Conservation (phyloP, 2,329 filamentous ascomycete genomes). For the Pochonia chlamydosporia region DNA sequence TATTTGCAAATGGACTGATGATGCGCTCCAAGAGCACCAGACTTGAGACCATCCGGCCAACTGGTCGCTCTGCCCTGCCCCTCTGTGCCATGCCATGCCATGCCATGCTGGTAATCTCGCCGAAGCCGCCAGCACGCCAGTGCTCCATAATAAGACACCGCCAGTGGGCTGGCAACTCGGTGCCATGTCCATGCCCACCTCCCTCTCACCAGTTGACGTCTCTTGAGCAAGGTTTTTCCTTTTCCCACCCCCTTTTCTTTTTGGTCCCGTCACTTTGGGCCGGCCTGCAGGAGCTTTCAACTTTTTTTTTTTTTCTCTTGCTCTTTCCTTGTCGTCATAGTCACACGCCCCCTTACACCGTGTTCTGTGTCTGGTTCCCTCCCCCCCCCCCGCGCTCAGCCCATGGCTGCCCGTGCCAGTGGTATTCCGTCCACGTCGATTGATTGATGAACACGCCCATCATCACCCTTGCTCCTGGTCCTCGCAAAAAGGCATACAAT, state of each 20-base stretch:
- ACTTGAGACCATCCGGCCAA: too few relatives aligned
- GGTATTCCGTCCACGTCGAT: conserved; percentile 14
- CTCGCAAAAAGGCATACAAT: conserved; percentile 5
- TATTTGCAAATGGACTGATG: too few relatives aligned
- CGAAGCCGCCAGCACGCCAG: neutral
- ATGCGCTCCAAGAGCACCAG: neutral
- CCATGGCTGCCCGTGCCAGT: neutral
- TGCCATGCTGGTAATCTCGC: neutral
- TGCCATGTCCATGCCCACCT: neutral
- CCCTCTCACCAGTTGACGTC: neutral
- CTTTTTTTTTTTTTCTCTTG: neutral
- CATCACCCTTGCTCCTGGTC: conserved; percentile 8
- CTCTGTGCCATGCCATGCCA: too few relatives aligned
- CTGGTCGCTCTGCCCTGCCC: too few relatives aligned
- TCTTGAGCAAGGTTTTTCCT: too few relatives aligned
- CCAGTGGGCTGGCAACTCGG: neutral
- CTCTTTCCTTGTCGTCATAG: neutral
- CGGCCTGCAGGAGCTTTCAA: neutral
- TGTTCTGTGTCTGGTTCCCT: neutral
- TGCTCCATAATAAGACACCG: conserved; percentile 1
- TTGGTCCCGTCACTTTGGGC: conserved; percentile 6
- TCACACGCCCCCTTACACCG: neutral
- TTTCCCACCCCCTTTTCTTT: neutral
- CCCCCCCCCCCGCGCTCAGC: neutral
- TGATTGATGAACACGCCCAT: neutral